Evolutionary conservation across 1,284 basidiomycete species (phyloP).

Genomic region (Marasmius fiardii): DNA sequence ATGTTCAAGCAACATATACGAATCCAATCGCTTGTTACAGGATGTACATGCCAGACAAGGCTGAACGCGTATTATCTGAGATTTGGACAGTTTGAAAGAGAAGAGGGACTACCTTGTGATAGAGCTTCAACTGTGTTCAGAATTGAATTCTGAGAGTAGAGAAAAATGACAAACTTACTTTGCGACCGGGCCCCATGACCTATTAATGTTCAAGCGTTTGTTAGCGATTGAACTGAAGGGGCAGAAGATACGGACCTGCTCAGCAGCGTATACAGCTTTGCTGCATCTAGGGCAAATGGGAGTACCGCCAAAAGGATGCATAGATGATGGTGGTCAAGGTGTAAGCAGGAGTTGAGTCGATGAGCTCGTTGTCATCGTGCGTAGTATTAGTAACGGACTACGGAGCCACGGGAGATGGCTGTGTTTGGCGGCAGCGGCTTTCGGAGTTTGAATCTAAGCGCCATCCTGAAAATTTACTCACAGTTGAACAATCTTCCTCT

Average conservation of each 20-base stretch:
- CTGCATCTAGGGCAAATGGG: slow-evolving; percentile 63
- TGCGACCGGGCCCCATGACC: slow-evolving; percentile 78
- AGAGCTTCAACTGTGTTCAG: slow-evolving; percentile 45
- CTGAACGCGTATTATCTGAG: slow-evolving; percentile 27
- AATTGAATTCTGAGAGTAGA: slow-evolving; percentile 3
- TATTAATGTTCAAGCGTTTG: slow-evolving; percentile 25
- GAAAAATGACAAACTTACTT: slow-evolving; percentile 42
- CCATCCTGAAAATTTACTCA: slow-evolving; percentile 30
- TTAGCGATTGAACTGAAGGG: slow-evolving; percentile 1
- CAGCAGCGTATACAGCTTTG: slow-evolving; percentile 75
- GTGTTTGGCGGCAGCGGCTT: slow-evolving; percentile 18
- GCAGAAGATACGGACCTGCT: slow-evolving; percentile 51
- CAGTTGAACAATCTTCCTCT: slow-evolving; percentile 15
- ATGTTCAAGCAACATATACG: slow-evolving; percentile 69
- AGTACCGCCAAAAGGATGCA: slow-evolving; percentile 67
- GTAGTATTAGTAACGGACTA: neutral
- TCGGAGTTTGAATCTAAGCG: slow-evolving; percentile 35
- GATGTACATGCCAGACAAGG: slow-evolving; percentile 69
- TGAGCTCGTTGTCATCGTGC: neutral
- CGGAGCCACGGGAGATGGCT: neutral
- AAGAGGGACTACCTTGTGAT: slow-evolving; percentile 60
- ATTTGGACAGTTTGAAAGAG: neutral
- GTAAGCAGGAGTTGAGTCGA: too few species aligned
- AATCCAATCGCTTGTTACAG: slow-evolving; percentile 74
- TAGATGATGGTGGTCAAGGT: slow-evolving; percentile 19